Evolutionary conservation across 2,329 filamentous ascomycete species (phyloP).

Genomic region (Colletotrichum cordylinicola): DNA sequence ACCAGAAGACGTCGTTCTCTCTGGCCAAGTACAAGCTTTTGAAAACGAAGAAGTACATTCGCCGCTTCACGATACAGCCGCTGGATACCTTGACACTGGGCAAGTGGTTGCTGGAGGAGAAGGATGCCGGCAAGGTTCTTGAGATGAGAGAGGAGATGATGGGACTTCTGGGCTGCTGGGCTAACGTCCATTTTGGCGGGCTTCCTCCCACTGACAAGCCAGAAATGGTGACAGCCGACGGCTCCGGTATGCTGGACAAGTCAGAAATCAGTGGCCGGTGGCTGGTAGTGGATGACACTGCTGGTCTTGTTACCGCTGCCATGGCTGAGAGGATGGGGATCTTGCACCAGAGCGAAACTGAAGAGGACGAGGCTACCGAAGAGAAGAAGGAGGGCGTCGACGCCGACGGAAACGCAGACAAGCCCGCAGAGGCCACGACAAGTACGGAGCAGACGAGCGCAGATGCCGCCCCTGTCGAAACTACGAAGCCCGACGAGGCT

Average conservation of each 20-base stretch:
- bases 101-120: slow-evolving; percentile 71
- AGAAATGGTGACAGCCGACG: slow-evolving; percentile 30
- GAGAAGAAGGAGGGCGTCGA: slow-evolving; percentile 21
- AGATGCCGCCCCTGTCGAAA: neutral
- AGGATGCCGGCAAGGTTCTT: slow-evolving; percentile 42
- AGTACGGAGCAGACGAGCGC: neutral
- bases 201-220: slow-evolving; percentile 33
- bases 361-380: slow-evolving; percentile 32
- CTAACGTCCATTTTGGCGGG: slow-evolving; percentile 80
- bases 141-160: slow-evolving; percentile 35
- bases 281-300: slow-evolving; percentile 86
- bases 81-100: slow-evolving; percentile 79
- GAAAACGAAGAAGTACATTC: slow-evolving; percentile 93
- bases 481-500: neutral
- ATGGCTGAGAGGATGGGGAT: slow-evolving; percentile 91
- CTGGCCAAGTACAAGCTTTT: slow-evolving; percentile 94
- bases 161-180: slow-evolving; percentile 85
- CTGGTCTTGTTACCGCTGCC: slow-evolving; percentile 80
- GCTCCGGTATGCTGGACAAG: slow-evolving; percentile 77
- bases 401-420: slow-evolving; percentile 5
- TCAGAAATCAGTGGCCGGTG: slow-evolving; percentile 58
- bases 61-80: slow-evolving; percentile 84
- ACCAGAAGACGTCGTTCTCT: slow-evolving; percentile 93
- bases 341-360: slow-evolving; percentile 56
- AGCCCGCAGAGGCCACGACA: neutral